A percentile compares a stretch with the other conserved stretches of the same genome.
Evolutionary conservation across 2,329 filamentous ascomycete genomes (phyloP).

Genomic region (Xylariaceae sp.): DNA sequence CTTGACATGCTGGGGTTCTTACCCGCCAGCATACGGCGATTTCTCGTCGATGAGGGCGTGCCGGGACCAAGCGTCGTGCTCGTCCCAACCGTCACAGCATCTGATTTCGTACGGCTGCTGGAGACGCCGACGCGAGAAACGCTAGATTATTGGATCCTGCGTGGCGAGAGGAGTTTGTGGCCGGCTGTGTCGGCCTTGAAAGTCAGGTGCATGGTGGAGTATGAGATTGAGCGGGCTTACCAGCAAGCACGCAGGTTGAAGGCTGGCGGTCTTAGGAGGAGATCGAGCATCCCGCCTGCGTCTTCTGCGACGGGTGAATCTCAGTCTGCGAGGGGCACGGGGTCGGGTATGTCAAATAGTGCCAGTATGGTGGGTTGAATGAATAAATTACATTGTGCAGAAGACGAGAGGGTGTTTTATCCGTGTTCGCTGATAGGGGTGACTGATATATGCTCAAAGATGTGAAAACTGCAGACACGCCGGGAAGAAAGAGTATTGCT

Average conservation of each 20-base stretch:
- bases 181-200: constrained; percentile 77
- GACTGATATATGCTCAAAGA: too few species aligned
- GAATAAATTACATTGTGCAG: too few species aligned
- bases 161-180: constrained; percentile 86
- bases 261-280: constrained; percentile 46
- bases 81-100: constrained; percentile 68
- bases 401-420: too few species aligned
- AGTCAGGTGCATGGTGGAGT: constrained; percentile 78
- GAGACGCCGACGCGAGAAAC: constrained; percentile 73
- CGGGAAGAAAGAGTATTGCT: too few species aligned
- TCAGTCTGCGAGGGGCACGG: constrained; percentile 5
- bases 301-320: constrained; percentile 9
- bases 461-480: too few species aligned
- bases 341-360: background rate
- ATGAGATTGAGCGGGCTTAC: constrained; percentile 81
- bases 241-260: constrained; percentile 66
- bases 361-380: too few species aligned
- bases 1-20: constrained; percentile 72
- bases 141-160: constrained; percentile 77
- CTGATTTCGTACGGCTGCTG: constrained; percentile 73
- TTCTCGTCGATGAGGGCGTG: constrained; percentile 77
- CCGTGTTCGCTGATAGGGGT: too few species aligned
- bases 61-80: constrained; percentile 74
- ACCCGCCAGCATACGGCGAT: constrained; percentile 63
- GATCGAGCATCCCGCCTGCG: constrained; percentile 30